Conservation (phyloP, 1,284 basidiomycete species). For the Cryptococcus maquisensis region DNA sequence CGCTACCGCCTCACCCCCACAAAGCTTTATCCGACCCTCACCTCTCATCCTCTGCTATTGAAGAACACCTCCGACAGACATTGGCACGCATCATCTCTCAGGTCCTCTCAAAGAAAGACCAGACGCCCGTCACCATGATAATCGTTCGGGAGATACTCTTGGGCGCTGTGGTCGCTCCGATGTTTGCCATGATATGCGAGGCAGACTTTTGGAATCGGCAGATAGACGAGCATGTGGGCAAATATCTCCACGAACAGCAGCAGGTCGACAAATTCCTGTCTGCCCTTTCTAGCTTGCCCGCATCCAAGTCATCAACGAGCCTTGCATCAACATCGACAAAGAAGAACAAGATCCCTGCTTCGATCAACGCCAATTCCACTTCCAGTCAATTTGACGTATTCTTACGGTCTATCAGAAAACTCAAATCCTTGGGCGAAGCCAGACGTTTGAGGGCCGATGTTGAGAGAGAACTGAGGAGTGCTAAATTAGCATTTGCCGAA, state of each 20-base stretch:
- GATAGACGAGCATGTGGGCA: constrained; percentile 64
- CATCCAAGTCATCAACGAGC: constrained; percentile 3
- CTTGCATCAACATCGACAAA: constrained; percentile 1
- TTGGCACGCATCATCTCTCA: constrained; percentile 66
- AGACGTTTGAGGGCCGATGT: constrained; percentile 86
- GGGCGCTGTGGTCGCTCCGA: constrained; percentile 73
- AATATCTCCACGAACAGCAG: constrained; percentile 45
- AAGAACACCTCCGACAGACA: constrained; percentile 70
- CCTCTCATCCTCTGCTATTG: constrained; percentile 78
- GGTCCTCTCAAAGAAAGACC: constrained; percentile 71
- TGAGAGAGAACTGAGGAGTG: constrained; percentile 76
- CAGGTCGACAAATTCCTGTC: constrained; percentile 54
- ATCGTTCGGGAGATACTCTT: constrained; percentile 77
- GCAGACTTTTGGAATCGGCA: constrained; percentile 94
- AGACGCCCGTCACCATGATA: constrained; percentile 66
- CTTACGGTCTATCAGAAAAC: constrained; percentile 72
- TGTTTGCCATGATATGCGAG: constrained; percentile 88
- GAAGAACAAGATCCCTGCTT: constrained; percentile 6
- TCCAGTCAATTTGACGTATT: constrained; percentile 82
- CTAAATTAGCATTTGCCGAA: constrained; percentile 37
- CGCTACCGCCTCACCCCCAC: constrained; percentile 52
- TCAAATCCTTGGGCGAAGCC: constrained; percentile 78
- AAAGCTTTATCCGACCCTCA: constrained; percentile 80
- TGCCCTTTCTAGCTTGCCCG: constrained; percentile 47
- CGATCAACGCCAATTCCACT: constrained; percentile 31